Base-by-base conservation (phyloP, 2,329 filamentous ascomycete species). In the Ceratocystiopsis sp. region DNA sequence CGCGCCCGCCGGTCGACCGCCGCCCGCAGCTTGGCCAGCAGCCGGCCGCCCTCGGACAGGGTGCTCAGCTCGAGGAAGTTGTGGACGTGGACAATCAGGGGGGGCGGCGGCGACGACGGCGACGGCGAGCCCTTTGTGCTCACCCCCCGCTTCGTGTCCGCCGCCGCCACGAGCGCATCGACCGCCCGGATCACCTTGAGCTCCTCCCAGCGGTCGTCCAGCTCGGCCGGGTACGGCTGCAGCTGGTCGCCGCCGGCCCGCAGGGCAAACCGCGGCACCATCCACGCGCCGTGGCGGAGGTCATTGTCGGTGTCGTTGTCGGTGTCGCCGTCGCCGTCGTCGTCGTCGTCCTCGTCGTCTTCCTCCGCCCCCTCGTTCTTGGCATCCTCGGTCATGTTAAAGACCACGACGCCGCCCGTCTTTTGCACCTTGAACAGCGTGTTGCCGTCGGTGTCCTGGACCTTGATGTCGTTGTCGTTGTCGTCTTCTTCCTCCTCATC, bases 51-150 rank as follows among this genome's bases (percentile, higher is more conserved):
- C 45, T 84, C 76, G 7, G 71, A 58, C 1, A 81, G 78, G 54
- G 73, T 71, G 52, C 71, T 75, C 10, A 98, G 67, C 49, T 93
- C 84, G 42, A 82, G 76, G 53, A 85, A 82, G 56, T 96, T 84
- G 55, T 82, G 75, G 13, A 94, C 63, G 52, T 84, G 84, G 35
- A 93, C 67, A 45, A 96, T 78, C 9, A 86, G 68, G 51, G 55
- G 37, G 32, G 32, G 32, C 32, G 6, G 10, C 32, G 32, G 10
- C 32, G 45, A 43, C 42, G 43, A 47, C 25, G 49, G 18, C 21
- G n/a, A 51, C 40, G 33, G 35, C 16, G 40, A 36, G n/a, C n/a
- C n/a, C n/a, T n/a, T n/a, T n/a, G n/a, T n/a, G n/a, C n/a, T n/a
- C 17, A 29, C 7, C 35, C 9, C 4, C 35, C 8, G 5, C 16